Evolutionary conservation across 164 flowering plant genomes (phyloP), one percentile per base, ranked within the genome.

Genomic region (Dillenia turbinata): DNA sequence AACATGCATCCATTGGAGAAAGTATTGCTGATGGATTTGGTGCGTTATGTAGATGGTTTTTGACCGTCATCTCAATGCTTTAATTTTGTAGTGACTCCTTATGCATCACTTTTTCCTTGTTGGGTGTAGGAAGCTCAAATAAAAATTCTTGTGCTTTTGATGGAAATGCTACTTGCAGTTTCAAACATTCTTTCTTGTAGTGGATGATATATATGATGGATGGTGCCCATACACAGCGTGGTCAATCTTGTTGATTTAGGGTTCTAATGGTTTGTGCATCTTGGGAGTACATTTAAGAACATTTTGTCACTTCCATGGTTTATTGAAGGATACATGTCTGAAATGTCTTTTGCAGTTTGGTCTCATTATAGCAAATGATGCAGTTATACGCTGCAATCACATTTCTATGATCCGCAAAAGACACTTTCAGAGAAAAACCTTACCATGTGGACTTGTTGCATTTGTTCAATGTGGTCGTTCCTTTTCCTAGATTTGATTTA

Each of bases 201-300:
- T 89, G 58, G 98, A 93, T 82, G 98, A 93, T 66, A 93, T 90
- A 93, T 66, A 93, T 90, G 43, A 90, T 90, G 97, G 98, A 93
- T 67, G 65, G 61, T 57, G 90, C 98, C 51, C 85, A 81, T 64
- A 90, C 94, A 33, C 82, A 97, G 9, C 86, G 98, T 45, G 92
- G 96, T 68, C 97, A 90, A 52, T 90, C 89, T 65, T 93, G 98
- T 67, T 93, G 97, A 96, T 93, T 78, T 71, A 79, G 88, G 70
- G 63, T 87, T 64, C 86, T 87, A 19, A 79, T 88, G 88, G 98
- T 90, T 19, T 71, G 72, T 49, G 13, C 66, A 47, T 44, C 11
- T 47, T 8, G 8, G 16, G 8, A 57, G 13, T 7, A 13, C 47
- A 9, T 61, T 56, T 19, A 26, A 26, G 40, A 1, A 26, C 40